A percentile compares a stretch with the other conserved stretches of the same genome.
These are phyloP conservation scores for Psophocarpus tetragonolobus DNA, from an alignment of 306 rosid genomes.

Conservation along the genomic window DNA sequence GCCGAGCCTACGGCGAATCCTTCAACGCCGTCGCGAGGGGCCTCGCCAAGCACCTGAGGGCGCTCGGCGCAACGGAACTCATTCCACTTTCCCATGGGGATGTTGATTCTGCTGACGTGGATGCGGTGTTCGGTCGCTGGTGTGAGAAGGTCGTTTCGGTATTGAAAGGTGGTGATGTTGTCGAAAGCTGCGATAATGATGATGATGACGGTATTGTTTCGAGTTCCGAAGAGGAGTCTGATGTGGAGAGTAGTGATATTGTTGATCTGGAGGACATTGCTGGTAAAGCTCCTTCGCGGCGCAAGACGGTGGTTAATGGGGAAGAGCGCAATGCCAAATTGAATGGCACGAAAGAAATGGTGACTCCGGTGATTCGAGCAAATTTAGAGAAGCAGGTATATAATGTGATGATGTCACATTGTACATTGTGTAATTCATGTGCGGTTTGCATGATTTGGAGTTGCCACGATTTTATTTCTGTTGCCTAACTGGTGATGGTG, in stretches of 20 bases:
- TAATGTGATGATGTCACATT: background rate
- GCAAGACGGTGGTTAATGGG: constrained; percentile 45
- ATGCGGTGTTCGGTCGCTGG: constrained; percentile 70
- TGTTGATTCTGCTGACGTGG: constrained; percentile 68
- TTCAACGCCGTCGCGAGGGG: constrained; percentile 77
- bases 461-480: background rate
- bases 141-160: constrained; percentile 51
- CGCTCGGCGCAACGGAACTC: constrained; percentile 75
- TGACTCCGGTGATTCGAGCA: constrained; percentile 90
- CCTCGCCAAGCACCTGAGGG: constrained; percentile 57
- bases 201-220: constrained; percentile 37
- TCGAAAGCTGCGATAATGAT: constrained; percentile 43
- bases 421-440: constrained; percentile 3
- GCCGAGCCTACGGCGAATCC: constrained; percentile 64
- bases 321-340: constrained; percentile 62
- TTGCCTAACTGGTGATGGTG: constrained; percentile 2
- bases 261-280: constrained; percentile 98
- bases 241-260: constrained; percentile 53
- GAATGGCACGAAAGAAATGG: constrained; percentile 78
- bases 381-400: constrained; percentile 87
- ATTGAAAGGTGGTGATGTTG: constrained; percentile 52
- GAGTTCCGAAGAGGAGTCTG: constrained; percentile 57
- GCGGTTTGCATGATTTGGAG: background rate
- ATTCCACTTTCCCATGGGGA: constrained; percentile 73
- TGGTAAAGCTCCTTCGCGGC: constrained; percentile 83